Conservation (phyloP, 345 rosid genomes). For the Citrus sp. region DNA sequence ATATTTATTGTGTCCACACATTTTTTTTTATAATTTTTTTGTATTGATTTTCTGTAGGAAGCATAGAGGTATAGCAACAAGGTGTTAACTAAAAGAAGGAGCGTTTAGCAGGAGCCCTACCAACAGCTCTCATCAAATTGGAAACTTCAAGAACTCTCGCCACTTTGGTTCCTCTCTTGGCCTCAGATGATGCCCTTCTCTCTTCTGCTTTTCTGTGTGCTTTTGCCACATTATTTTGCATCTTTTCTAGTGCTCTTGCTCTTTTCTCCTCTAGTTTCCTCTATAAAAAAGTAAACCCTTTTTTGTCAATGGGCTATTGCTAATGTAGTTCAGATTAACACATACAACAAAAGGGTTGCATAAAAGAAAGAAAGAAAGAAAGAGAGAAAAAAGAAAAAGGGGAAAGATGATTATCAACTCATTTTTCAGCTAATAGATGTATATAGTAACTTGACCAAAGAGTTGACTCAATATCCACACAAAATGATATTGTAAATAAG, state of each 20-base stretch:
- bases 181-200: slow-evolving; percentile 85
- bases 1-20: slow-evolving; percentile 9
- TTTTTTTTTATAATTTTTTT: background rate
- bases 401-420: background rate
- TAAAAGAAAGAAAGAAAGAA: no score
- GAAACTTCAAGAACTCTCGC: slow-evolving; percentile 71
- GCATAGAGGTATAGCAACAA: no score
- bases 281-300: slow-evolving; percentile 27
- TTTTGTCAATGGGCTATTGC: background rate
- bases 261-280: slow-evolving; percentile 95
- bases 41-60: no score
- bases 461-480: background rate
- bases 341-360: background rate
- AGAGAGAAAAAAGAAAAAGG: no score
- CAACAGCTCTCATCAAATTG: slow-evolving; percentile 92
- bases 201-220: slow-evolving; percentile 91
- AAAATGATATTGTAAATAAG: background rate
- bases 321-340: background rate
- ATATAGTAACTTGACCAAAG: background rate
- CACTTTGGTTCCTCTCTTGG: slow-evolving; percentile 72
- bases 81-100: slow-evolving; percentile 54
- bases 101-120: slow-evolving; percentile 77
- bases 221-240: slow-evolving; percentile 79
- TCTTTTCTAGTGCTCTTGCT: slow-evolving; percentile 80
- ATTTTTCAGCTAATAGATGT: background rate